These are phyloP conservation scores for Hypoxylon sp. DNA, from an alignment of 2,329 filamentous ascomycete species.

Conservation along the genomic window DNA sequence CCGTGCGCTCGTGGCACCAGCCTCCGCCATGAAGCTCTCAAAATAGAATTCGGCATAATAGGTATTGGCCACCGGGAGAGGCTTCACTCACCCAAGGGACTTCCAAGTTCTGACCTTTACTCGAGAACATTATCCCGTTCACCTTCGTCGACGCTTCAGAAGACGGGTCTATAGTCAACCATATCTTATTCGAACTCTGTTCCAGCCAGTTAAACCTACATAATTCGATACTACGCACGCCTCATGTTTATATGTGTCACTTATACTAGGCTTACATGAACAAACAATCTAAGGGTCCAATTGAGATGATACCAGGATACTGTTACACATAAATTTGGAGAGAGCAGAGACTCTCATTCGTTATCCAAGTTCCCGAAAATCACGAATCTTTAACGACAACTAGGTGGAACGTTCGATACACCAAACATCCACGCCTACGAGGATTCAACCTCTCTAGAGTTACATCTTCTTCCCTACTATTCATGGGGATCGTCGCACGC, in stretches of 20 bases:
- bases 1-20: conserved; percentile 40
- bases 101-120: conserved; percentile 13
- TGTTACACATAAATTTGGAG: conserved; percentile 20
- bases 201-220: conserved; percentile 19
- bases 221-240: neutral
- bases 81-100: conserved; percentile 20
- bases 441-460: conserved; percentile 16
- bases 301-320: conserved; percentile 19
- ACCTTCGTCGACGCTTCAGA: neutral
- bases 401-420: conserved; percentile 17
- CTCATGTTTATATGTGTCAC: conserved; percentile 8
- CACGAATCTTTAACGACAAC: conserved; percentile 21
- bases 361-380: conserved; percentile 7
- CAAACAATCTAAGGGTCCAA: conserved; percentile 20
- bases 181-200: conserved; percentile 12
- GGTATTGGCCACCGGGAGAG: conserved; percentile 31
- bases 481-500: conserved; percentile 31
- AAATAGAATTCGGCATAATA: conserved; percentile 44
- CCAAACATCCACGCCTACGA: conserved; percentile 4
- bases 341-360: conserved; percentile 23
- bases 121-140: conserved; percentile 4
- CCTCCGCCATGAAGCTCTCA: conserved; percentile 39
- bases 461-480: conserved; percentile 20
- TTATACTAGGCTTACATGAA: conserved; percentile 26
- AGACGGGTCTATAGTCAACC: neutral